Evolutionary conservation across 2,329 filamentous ascomycete species (phyloP).

Genomic region (Fusarium palustre): DNA sequence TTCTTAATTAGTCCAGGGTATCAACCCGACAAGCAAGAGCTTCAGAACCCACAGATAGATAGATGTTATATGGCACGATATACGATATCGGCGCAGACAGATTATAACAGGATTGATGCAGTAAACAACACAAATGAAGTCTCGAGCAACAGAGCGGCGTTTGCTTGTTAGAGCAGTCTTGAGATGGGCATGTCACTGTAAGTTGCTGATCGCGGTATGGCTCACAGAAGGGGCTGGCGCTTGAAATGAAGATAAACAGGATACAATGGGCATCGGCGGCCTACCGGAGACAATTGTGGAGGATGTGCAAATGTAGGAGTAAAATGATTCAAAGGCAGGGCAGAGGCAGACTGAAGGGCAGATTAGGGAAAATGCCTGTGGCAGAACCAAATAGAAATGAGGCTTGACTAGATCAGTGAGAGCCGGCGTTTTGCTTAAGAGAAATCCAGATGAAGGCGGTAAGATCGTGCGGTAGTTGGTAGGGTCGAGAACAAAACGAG

Average conservation of each 20-base stretch:
- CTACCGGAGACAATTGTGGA: not conserved
- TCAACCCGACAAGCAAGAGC: conserved; percentile 31
- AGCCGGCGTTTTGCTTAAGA: conserved; percentile 35
- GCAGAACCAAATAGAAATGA: conserved; percentile 44
- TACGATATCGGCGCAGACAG: conserved; percentile 18
- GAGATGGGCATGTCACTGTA: conserved; percentile 23
- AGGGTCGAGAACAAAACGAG: conserved; percentile 35
- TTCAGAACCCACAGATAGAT: conserved; percentile 24
- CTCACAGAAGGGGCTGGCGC: conserved; percentile 23
- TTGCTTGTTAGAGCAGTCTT: conserved; percentile 1
- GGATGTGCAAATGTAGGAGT: not conserved
- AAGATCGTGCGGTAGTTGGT: conserved; percentile 39
- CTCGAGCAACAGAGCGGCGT: conserved; percentile 5
- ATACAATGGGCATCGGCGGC: conserved; percentile 28
- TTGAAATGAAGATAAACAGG: conserved; percentile 29
- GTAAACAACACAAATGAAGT: not conserved
- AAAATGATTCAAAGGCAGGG: conserved; percentile 5
- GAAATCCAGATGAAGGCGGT: conserved; percentile 37
- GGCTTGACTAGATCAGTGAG: conserved; percentile 41
- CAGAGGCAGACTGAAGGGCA: conserved; percentile 41
- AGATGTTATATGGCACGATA: conserved; percentile 21
- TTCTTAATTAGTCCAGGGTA: conserved; percentile 22
- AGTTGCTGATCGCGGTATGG: conserved; percentile 30
- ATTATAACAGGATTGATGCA: conserved; percentile 10
- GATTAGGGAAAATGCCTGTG: conserved; percentile 30